Evolutionary conservation across 768 basidiomycete genomes (phyloP), one percentile per base, ranked within the genome.

Genomic region (Auricularia cornea): DNA sequence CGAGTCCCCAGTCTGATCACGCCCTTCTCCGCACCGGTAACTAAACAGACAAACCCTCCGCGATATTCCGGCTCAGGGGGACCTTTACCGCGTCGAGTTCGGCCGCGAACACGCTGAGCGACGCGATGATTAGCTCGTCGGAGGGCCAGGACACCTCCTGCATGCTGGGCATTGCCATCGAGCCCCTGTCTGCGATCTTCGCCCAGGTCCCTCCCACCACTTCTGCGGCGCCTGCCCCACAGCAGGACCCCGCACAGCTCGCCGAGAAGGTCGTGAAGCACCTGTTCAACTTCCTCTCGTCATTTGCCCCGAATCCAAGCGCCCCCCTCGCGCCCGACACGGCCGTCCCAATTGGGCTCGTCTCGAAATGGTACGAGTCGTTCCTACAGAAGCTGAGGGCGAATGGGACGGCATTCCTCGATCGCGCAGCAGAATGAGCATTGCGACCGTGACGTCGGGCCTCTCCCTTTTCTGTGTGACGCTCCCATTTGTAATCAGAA

Each of bases 11-110:
- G n/a, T 38, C 35, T 38, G 35, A 38, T 38, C 35, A 38, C 8
- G 10, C 16, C 35, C 35, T 10, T 38, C 10, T 38, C 10, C 10
- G 10, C 35, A 10, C 35, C 35, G 35, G 35, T 14, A 38, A 38
- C 35, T 14, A 38, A 38, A 38, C 54, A 57, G 54, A 92, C 33
- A 93, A 93, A 71, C 92, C 92, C 0, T 92, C 90, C 12, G 90
- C 91, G 0, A 91, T 94, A 70, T 93, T 93, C 76, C 90, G 92
- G 28, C 79, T 93, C 28, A 83, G 86, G 3, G 86, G 88, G 8
- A 82, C 82, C 12, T 88, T 84, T 70, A 78, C 76, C n/a, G 70
- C 76, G 2, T 66, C 74, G 0, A 62, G 69, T 26, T 66, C 74
- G 10, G 67, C 73, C 8, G 63, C 71, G 26, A 57, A 73, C 32